phyloP scores from a whole-genome alignment of 164 flowering plant genomes.

The Buxus sempervirens region DNA sequence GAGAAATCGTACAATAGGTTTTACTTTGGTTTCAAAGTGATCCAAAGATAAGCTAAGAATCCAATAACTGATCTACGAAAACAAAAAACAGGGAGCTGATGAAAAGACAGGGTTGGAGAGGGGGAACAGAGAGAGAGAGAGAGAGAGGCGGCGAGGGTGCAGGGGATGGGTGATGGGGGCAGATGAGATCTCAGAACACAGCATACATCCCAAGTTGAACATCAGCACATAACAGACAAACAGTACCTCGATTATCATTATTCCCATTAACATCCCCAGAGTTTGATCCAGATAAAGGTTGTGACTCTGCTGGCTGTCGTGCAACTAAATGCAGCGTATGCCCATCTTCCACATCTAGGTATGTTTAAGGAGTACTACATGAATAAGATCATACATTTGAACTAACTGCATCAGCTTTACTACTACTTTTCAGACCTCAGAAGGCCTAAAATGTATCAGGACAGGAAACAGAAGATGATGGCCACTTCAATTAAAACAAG shows the following conservation, averaged over 20 bases:
- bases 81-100: no score
- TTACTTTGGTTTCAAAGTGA: not conserved
- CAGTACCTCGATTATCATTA: constrained; percentile 43
- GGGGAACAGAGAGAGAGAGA: no score
- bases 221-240: not conserved
- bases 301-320: constrained; percentile 71
- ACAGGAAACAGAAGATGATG: no score
- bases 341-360: constrained; percentile 81
- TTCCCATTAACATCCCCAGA: constrained; percentile 43
- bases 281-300: constrained; percentile 41
- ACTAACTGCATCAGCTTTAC: not conserved
- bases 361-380: constrained; percentile 32
- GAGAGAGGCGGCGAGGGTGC: no score
- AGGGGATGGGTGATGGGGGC: no score
- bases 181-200: no score
- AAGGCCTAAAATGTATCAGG: no score
- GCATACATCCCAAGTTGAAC: not conserved
- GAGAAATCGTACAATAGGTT: not conserved
- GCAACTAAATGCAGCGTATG: constrained; percentile 87
- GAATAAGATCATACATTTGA: not conserved
- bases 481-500: no score
- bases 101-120: no score
- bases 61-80: not conserved
- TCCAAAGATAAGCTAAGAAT: not conserved
- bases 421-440: no score